Base-by-base conservation (phyloP, 805 yeast genomes). In the Metschnikowia continentalis region DNA sequence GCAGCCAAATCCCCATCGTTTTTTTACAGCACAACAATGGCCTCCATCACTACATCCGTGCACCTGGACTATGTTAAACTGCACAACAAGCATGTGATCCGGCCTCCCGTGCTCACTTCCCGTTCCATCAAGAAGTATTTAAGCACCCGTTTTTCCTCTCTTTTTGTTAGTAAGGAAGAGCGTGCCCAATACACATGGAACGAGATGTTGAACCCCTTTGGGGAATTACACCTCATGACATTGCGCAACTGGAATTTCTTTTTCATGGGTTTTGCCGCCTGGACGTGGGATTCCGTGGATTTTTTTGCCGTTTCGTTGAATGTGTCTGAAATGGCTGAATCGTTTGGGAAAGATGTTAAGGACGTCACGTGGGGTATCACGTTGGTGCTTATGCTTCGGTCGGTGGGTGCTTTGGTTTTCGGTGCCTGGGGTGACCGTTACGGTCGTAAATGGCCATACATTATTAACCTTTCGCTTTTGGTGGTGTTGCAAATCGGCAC, bases 361-460 rank as follows among this genome's bases (percentile, higher is more conserved):
- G 79, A 77, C 49, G 71, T 83, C 47, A 78, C 86, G 4, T 83
- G 88, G 88, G 90, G 89, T 45, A 80, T 83, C 58, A 83, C 88
- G 0, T 70, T 83, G 54, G 88, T 83, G 43, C 74, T 83, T 36
- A 83, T 83, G 88, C 71, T 83, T 54, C 74, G 88, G 67, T 78
- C 87, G 3, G 80, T 83, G 20, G 88, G 88, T 52, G 86, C 86
- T 8, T 59, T 81, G 32, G 60, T 78, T n/a, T 82, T 83, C 58
- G 88, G 88, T 46, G 70, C 71, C 51, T 63, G 78, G 54, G 82
- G 84, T 59, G 88, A 83, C 63, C 72, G 77, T 56, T 76, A 77
- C 54, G 88, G 88, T 37, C 70, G 87, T 60, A 82, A 80, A 61
- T 77, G 78, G 75, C 86, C 88, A 0, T 72, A 78, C 54, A 71